Evolutionary conservation across 306 rosid species (phyloP).

Genomic region (Cucurbita ficifolia): DNA sequence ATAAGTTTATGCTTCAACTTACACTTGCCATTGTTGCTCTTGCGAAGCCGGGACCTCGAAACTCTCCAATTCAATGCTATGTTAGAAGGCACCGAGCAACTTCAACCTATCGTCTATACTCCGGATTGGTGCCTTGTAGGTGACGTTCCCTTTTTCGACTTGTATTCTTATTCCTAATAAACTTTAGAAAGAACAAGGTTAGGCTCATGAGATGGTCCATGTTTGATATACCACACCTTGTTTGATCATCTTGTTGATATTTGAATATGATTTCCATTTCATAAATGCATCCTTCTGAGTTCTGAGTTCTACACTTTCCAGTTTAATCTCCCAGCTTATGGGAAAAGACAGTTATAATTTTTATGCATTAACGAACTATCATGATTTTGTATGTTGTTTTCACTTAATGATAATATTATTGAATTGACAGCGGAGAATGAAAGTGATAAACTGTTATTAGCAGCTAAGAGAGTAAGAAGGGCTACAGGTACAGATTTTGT

Average conservation of each 20-base stretch:
- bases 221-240: not conserved
- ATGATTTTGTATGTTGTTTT: not conserved
- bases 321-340: not conserved
- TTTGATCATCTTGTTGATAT: not conserved
- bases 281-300: not conserved
- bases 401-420: slow-evolving; percentile 8
- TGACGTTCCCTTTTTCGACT: slow-evolving; percentile 3
- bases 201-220: not conserved
- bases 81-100: slow-evolving; percentile 66
- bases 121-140: slow-evolving; percentile 73
- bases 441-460: slow-evolving; percentile 53
- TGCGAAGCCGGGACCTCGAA: slow-evolving; percentile 75
- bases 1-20: not conserved
- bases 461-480: slow-evolving; percentile 70
- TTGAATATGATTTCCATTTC: not conserved
- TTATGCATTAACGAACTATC: not conserved
- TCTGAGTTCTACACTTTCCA: not conserved
- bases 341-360: not conserved
- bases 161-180: not conserved
- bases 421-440: slow-evolving; percentile 50
- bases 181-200: not conserved
- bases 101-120: slow-evolving; percentile 47
- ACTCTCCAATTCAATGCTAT: slow-evolving; percentile 65
- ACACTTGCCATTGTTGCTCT: slow-evolving; percentile 7
- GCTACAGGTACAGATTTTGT: slow-evolving; percentile 56